Percentiles rank a stretch among this genome's conserved stretches.
Evolutionary conservation across 345 rosid genomes (phyloP).

Genomic region (Trapa bicornis): DNA sequence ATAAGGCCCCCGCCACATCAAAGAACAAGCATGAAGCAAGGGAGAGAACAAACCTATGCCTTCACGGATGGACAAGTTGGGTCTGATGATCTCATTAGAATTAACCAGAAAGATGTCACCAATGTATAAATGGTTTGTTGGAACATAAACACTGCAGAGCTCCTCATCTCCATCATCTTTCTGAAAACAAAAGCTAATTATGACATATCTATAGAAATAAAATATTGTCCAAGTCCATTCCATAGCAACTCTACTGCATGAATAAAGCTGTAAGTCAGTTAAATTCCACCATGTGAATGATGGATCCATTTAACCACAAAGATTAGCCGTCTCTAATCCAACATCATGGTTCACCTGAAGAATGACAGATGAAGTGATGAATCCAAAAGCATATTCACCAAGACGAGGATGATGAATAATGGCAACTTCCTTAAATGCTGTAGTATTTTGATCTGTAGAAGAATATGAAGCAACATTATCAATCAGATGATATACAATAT

Average conservation of each 20-base stretch:
- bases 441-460: slow-evolving; percentile 58
- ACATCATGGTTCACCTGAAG: slow-evolving; percentile 46
- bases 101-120: slow-evolving; percentile 78
- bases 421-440: slow-evolving; percentile 77
- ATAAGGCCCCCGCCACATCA: background rate
- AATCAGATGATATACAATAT: background rate
- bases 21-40: background rate
- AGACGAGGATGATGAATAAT: slow-evolving; percentile 77
- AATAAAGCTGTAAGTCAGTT: background rate
- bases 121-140: slow-evolving; percentile 74
- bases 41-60: slow-evolving; percentile 55
- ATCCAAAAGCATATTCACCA: slow-evolving; percentile 88
- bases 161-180: slow-evolving; percentile 65
- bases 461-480: background rate
- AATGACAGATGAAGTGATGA: slow-evolving; percentile 64
- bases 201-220: slow-evolving; percentile 3
- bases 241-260: background rate
- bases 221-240: background rate
- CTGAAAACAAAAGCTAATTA: slow-evolving; percentile 29
- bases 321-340: background rate
- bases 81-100: slow-evolving; percentile 68
- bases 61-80: slow-evolving; percentile 75
- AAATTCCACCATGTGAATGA: background rate
- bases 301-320: background rate
- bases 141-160: slow-evolving; percentile 77